Evolutionary conservation across 768 basidiomycete species (phyloP).

Genomic region (Tephrocybe sp.): DNA sequence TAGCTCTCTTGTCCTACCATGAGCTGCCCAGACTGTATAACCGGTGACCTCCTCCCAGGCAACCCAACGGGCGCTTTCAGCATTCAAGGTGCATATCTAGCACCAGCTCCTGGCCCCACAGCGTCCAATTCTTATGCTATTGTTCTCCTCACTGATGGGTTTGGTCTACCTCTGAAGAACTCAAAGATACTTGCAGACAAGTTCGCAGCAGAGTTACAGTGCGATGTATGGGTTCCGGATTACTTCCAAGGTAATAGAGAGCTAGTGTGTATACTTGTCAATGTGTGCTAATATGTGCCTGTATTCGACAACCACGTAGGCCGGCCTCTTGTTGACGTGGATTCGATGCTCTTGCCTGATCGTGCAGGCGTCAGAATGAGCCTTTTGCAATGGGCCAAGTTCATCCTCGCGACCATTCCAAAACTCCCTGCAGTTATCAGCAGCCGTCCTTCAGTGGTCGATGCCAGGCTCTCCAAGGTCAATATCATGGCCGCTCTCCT

Average conservation of each 20-base stretch:
- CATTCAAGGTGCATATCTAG: constrained; percentile 43
- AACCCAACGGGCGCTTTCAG: constrained; percentile 41
- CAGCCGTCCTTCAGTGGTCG: constrained; percentile 31
- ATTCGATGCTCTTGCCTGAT: constrained; percentile 27
- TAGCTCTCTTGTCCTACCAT: neutral
- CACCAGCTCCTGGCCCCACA: constrained; percentile 21
- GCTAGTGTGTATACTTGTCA: too few relatives aligned
- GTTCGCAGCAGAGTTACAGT: constrained; percentile 43
- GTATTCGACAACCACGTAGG: too few relatives aligned
- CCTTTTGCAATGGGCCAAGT: constrained; percentile 27
- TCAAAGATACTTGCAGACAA: constrained; percentile 57
- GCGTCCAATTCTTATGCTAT: constrained; percentile 33
- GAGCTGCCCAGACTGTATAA: constrained; percentile 39
- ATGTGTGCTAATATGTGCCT: too few relatives aligned
- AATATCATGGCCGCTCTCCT: neutral
- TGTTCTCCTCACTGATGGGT: constrained; percentile 56
- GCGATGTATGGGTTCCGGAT: constrained; percentile 68
- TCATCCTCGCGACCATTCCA: constrained; percentile 25
- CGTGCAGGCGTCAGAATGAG: constrained; percentile 32
- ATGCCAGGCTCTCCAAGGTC: constrained; percentile 24
- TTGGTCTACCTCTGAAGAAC: constrained; percentile 53
- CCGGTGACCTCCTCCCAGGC: constrained; percentile 44
- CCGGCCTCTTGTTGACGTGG: constrained; percentile 26
- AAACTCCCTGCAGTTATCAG: constrained; percentile 28
- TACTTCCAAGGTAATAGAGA: constrained; percentile 58